Evolutionary conservation across 2,329 filamentous ascomycete species (phyloP).

Genomic region (Chrysoporthe austroafricana): DNA sequence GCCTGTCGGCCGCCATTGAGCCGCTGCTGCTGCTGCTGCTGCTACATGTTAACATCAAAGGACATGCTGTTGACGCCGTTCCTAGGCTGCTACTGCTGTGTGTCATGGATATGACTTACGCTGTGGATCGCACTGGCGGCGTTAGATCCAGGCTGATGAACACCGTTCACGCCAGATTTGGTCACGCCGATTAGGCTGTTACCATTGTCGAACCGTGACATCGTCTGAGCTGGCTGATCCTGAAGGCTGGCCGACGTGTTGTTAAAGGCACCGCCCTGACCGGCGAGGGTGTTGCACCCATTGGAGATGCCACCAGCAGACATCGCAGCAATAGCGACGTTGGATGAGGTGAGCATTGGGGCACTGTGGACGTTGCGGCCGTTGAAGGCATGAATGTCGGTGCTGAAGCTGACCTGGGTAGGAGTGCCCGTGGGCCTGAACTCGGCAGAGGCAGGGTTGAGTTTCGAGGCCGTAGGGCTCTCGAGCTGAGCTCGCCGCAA

Average conservation of each 20-base stretch:
- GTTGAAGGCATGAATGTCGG: not conserved
- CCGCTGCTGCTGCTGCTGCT: not conserved
- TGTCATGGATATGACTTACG: not conserved
- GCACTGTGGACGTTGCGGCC: no score
- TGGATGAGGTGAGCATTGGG: no score
- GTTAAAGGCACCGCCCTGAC: not conserved
- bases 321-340: no score
- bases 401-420: not conserved
- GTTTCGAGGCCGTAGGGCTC: no score
- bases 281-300: no score
- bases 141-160: not conserved
- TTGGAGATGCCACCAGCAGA: no score
- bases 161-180: not conserved
- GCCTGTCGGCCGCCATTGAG: not conserved
- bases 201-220: not conserved
- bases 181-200: no score
- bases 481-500: not conserved
- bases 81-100: slow-evolving; percentile 1
- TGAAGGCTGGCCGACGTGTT: not conserved
- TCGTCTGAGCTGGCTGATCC: not conserved
- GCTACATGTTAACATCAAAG: not conserved
- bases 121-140: not conserved
- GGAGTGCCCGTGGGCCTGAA: not conserved
- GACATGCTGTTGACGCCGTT: not conserved
- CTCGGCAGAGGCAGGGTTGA: slow-evolving; percentile 7